Evolutionary conservation across 495 filamentous ascomycete genomes (phyloP).

Genomic region (Geopyxis carbonaria): DNA sequence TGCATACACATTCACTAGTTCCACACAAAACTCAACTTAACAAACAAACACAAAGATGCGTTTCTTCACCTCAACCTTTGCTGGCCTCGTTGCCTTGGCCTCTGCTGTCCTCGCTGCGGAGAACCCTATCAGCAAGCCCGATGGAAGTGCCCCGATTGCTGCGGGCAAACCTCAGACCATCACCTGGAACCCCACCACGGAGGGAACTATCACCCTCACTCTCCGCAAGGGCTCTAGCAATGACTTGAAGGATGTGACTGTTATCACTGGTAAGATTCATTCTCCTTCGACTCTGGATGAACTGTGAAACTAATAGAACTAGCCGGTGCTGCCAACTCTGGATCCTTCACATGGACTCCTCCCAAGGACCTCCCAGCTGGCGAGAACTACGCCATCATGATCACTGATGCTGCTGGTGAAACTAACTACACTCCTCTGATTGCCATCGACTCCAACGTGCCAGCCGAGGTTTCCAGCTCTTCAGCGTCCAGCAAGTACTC

Average conservation of each 20-base stretch:
- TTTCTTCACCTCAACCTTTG: slow-evolving; percentile 32
- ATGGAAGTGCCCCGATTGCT: slow-evolving; percentile 34
- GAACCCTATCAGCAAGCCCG: slow-evolving; percentile 41
- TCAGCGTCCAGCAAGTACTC: slow-evolving; percentile 5
- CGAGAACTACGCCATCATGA: slow-evolving; percentile 14
- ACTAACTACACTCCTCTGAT: slow-evolving; percentile 21
- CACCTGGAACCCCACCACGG: slow-evolving; percentile 38
- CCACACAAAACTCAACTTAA: slow-evolving; percentile 7
- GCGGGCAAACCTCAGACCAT: slow-evolving; percentile 40
- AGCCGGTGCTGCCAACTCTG: slow-evolving; percentile 8
- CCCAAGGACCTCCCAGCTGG: slow-evolving; percentile 5
- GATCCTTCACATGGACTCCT: slow-evolving; percentile 11
- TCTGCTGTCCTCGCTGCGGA: slow-evolving; percentile 31
- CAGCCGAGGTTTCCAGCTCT: not conserved
- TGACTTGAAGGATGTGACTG: slow-evolving; percentile 12
- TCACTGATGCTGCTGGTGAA: slow-evolving; percentile 7
- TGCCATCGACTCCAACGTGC: slow-evolving; percentile 3
- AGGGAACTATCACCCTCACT: slow-evolving; percentile 3
- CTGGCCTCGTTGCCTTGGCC: slow-evolving; percentile 34
- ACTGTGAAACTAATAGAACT: slow-evolving; percentile 4
- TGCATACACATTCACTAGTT: slow-evolving; percentile 11
- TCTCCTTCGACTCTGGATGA: not conserved
- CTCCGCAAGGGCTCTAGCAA: slow-evolving; percentile 14
- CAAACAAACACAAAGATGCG: slow-evolving; percentile 32
- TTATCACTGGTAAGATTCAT: slow-evolving; percentile 12